Evolutionary conservation across 192 early-diverging fungal genomes (phyloP), one percentile per base, ranked within the genome.

Genomic region (Gonapodya prolifera): DNA sequence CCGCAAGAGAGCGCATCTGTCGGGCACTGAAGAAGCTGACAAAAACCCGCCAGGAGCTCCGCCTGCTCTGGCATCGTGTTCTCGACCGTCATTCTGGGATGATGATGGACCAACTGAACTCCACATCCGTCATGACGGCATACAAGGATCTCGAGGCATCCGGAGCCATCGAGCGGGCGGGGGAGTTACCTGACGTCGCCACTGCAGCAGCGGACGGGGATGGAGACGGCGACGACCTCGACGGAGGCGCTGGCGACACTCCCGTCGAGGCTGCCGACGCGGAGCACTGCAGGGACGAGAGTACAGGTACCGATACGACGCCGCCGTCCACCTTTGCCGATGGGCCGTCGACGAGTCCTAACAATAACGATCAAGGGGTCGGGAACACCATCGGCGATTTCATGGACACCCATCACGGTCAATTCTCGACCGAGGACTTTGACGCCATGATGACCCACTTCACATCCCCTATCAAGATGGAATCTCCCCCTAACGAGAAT

Each of bases 1-100:
- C 86, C n/a, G 80, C 80, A 16, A 83, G 85, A 18, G 86, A 87
- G 78, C 83, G 86, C 17, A 80, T 87, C 13, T 87, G 86, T 70
- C 80, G 86, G 0, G 82, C 86, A 2, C 77, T 87, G 17, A 84
- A 84, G 73, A 35, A 80, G 2, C 78, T 86, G 23, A 84, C 82
- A 30, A 85, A 84, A 35, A 83, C 76, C 29, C 75, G 77, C 30
- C 23, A 30, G 16, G 85, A 86, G 70, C 75, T 86, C 35, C 77
- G 82, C 34, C 79, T 70, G 17, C 83, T 87, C 30, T 87, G 86
- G 86, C 77, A 75, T 30, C 28, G 81, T 0, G 82, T 80, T 2
- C 78, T 83, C 17, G 35, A 69, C 13, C 45, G 45, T n/a, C 8
- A 69, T n/a, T 8, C 23, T 28, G 79, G 75, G 33, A 76, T 83